Base-by-base conservation (phyloP, 257 asterid genomes). In the Fraxinus anomala region DNA sequence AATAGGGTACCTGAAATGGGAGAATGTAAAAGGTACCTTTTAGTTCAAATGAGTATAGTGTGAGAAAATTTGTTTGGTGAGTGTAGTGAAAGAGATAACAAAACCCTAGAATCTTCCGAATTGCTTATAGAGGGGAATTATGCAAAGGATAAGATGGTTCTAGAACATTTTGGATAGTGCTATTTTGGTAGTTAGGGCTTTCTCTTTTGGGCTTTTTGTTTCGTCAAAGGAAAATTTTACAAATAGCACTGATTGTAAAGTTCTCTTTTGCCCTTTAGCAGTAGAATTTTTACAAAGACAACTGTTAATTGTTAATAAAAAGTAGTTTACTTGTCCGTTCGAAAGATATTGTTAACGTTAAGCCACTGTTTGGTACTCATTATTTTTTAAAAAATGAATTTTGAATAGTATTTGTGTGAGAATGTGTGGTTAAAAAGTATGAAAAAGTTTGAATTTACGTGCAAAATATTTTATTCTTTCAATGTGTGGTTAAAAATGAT, bases 101-200 rank as follows among this genome's bases (percentile, higher is more conserved):
- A 86, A 88, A 86, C 96, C 96, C 96, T 89, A 89, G 91, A 84
- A 82, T 9, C 70, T 82, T 88, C 84, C 44, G 59, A n/a, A 24
- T 7, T 36, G 40, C 3, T 37, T 30, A 47, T 73, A 7, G 47
- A 66, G 83, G 87, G 85, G 82, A 34, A 80, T 83, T 77, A 28
- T 63, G 83, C 77, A 69, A 75, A 81, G 42, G 73, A 69, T 73
- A 70, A 82, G 92, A 85, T 80, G 81, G 73, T 85, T 89, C 91
- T 85, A 85, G 92, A 88, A 81, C 39, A 3, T 31, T 74, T 81
- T 72, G 31, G 72, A 73, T 51, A 37, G 21, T 8, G 40, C 24
- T 69, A 59, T 2, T 69, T 24, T 49, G 72, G 80, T 39, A 71
- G 30, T 72, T 23, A 16, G 63, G 21, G 13, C 4, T 72, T 26